Base-by-base conservation (phyloP, 805 yeast genomes). In the Wickerhamomyces mucosus region DNA sequence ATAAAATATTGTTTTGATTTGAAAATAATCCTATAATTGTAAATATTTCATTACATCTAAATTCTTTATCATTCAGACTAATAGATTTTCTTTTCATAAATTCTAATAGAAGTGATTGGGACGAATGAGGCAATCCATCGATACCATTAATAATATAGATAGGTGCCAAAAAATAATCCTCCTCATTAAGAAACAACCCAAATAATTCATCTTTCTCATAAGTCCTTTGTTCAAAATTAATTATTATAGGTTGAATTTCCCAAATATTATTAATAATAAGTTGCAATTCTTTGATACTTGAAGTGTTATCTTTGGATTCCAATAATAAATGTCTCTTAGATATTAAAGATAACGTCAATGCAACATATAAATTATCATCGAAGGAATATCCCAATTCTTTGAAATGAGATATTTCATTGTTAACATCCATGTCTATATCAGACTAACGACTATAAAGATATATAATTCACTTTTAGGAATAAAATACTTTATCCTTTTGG, bases 251-350 rank as follows among this genome's bases (percentile, higher is more conserved):
- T 7, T 26, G 29, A 4, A 38, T n/a, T 27, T 25, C 25, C 44
- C 46, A 42, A 15, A 36, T 21, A 7, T 9, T 20, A 20, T 40
- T 36, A 14, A 42, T 18, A 4, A 39, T 22, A 10, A 32, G 32
- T 4, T 34, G 32, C 11, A 53, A 26, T 26, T 50, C 54, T 8
- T 31, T 10, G 3, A 37, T 27, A 1, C 50, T 46, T 4, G 34
- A 25, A 3, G 12, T 7, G 0, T 39, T 34, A 13, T 46, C 41
- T 6, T 35, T 18, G 2, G 56, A 42, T 2, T 51, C 39, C 2
- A 58, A 41, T 5, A 51, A 21, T 7, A 56, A 29, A 31, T 52
- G 49, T n/a, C 47, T 37, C 23, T 39, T 34, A 1, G 55, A 54
- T 8, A 56, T 38, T 2, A 42, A n/a, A 1, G 35, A 41, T 7